Evolutionary conservation across 805 yeast species (phyloP).

Genomic region (Candida boidinii): DNA sequence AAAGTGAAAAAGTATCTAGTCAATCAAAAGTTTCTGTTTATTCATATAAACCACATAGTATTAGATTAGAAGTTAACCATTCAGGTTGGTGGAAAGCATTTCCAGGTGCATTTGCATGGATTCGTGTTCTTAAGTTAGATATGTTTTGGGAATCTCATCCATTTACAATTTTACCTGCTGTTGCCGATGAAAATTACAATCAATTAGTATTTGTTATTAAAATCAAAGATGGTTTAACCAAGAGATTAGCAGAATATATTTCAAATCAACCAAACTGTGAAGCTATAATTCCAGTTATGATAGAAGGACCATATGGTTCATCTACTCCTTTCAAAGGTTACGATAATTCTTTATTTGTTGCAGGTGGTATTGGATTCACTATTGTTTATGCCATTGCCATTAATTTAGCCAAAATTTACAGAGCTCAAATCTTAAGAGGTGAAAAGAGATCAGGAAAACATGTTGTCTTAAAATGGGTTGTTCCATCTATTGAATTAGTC

Average conservation of each 20-base stretch:
- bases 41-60: constrained; percentile 24
- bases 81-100: constrained; percentile 46
- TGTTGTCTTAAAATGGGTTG: constrained; percentile 21
- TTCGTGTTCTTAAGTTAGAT: constrained; percentile 36
- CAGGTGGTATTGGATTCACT: constrained; percentile 63
- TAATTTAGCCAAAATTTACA: constrained; percentile 25
- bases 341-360: constrained; percentile 39
- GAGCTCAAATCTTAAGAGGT: constrained; percentile 19
- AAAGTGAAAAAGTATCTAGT: not conserved
- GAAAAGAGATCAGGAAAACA: constrained; percentile 13
- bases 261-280: constrained; percentile 24
- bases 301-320: constrained; percentile 59
- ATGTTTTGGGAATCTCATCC: constrained; percentile 66
- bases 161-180: constrained; percentile 42
- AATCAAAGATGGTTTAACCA: constrained; percentile 47
- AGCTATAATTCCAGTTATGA: constrained; percentile 30
- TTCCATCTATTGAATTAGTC: constrained; percentile 23
- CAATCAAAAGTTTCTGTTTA: not conserved
- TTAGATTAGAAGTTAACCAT: constrained; percentile 39
- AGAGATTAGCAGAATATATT: constrained; percentile 25
- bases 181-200: constrained; percentile 32
- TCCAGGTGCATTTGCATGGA: constrained; percentile 59
- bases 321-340: constrained; percentile 38
- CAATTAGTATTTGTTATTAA: constrained; percentile 34
- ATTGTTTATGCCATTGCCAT: constrained; percentile 42